phyloP scores from a whole-genome alignment of 2,329 filamentous ascomycete genomes.

The Fusarium ramigenum region DNA sequence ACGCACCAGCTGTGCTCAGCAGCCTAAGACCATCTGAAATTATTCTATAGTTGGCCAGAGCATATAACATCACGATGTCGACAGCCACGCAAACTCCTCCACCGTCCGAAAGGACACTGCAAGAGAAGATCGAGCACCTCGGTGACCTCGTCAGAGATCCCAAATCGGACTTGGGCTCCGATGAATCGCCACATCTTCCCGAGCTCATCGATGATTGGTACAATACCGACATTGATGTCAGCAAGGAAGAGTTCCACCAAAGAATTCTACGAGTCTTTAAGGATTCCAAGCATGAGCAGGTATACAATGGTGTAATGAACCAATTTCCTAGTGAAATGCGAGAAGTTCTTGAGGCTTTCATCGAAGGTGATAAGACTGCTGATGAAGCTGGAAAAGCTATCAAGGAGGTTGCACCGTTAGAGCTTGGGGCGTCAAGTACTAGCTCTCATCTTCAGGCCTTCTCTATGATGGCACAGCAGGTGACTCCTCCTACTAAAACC shows the following conservation, averaged over 20 bases:
- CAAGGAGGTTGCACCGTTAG: background rate
- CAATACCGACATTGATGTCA: background rate
- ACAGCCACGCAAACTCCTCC: background rate
- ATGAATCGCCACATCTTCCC: background rate
- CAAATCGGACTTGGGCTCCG: background rate
- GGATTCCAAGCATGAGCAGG: background rate
- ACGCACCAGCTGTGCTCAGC: rapidly evolving
- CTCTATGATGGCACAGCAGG: background rate
- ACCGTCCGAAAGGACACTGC: background rate
- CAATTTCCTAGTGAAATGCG: background rate
- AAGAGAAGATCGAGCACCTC: background rate
- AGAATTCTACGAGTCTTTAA: background rate
- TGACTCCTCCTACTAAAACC: background rate
- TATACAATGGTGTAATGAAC: background rate
- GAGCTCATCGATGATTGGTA: background rate
- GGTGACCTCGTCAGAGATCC: background rate
- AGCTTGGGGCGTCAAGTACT: background rate
- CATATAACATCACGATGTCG: background rate
- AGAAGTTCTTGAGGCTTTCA: background rate
- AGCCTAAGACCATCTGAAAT: no score
- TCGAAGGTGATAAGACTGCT: background rate
- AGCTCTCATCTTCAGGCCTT: background rate
- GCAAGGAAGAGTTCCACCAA: background rate
- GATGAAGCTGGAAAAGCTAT: background rate
- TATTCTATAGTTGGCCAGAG: no score